Base-by-base conservation (phyloP, 2,329 filamentous ascomycete species). In the Xylariaceae sp. region DNA sequence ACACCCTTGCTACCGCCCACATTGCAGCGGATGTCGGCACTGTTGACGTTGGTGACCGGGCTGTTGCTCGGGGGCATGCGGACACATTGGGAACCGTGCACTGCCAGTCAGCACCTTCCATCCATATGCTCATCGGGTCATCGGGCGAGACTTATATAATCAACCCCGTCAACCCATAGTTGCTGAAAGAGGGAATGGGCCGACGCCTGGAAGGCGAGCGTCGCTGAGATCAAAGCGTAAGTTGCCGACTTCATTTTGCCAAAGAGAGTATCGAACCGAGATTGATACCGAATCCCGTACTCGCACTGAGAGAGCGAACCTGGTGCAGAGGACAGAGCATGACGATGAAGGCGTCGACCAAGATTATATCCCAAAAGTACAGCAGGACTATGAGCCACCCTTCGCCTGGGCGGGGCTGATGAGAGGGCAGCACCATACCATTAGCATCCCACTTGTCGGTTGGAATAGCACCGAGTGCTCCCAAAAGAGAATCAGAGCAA, bases 181-280 rank as follows among this genome's bases (percentile, higher is more conserved):
- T 68, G 55, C 49, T 76, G 72, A 59, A 73, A 75, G 28, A 65
- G 66, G 35, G 73, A 66, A 46, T 77, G 74, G 24, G 61, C 67
- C 26, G 66, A 54, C 14, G 64, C 69, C 26, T 65, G 49, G 17
- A 58, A 55, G 15, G 62, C 63, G 28, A 61, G 57, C 16, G 67
- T 46, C n/a, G 60, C 61, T 38, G 57, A 52, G 26, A 63, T 46
- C 14, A 56, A 45, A 31, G 59, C 48, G 38, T 62, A 45, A 23
- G 62, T 39, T 31, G 53, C 50, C 5, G 57, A 56, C 54, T 61
- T 69, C 66, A 69, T 69, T 26, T 45, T 53, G 45, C 31, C 38
- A 46, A 43, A 31, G 19, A 38, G 17, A 40, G 35, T 29, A 29
- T 33, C 30, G 27, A 30, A 34, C 35, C 21, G 17, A 30, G 29